Percentiles rank a stretch among this genome's conserved stretches.
Evolutionary conservation across 2,329 filamentous ascomycete species (phyloP).

Genomic region (Aspergillus clavatus): DNA sequence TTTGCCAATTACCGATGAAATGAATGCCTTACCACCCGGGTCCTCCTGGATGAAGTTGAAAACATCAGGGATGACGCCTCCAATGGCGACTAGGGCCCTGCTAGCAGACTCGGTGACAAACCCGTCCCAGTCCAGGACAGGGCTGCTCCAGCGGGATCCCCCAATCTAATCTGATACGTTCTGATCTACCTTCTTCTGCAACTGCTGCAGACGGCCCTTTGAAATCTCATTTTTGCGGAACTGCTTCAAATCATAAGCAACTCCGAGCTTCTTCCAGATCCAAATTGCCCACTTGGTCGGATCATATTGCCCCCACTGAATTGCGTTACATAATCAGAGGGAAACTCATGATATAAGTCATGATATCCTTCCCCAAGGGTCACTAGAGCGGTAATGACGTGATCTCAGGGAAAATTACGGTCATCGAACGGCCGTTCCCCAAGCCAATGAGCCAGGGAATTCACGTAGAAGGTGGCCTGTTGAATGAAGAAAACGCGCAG

Average conservation of each 20-base stretch:
- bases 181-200: slow-evolving; percentile 82
- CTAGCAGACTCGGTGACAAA: slow-evolving; percentile 61
- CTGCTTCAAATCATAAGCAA: slow-evolving; percentile 78
- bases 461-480: slow-evolving; percentile 86
- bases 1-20: slow-evolving; percentile 71
- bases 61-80: slow-evolving; percentile 77
- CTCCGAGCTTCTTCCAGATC: slow-evolving; percentile 70
- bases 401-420: slow-evolving; percentile 78
- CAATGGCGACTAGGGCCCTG: slow-evolving; percentile 66
- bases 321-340: slow-evolving; percentile 82
- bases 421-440: slow-evolving; percentile 85
- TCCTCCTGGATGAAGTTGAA: slow-evolving; percentile 75
- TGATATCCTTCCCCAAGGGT: slow-evolving; percentile 84
- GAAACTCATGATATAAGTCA: slow-evolving; percentile 91
- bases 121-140: slow-evolving; percentile 76
- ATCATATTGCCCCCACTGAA: slow-evolving; percentile 81
- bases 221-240: slow-evolving; percentile 86
- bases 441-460: slow-evolving; percentile 81
- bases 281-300: slow-evolving; percentile 83
- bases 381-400: slow-evolving; percentile 73
- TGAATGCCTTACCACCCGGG: slow-evolving; percentile 76
- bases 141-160: slow-evolving; percentile 73
- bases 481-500: slow-evolving; percentile 79
- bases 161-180: slow-evolving; percentile 73
- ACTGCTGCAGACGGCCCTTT: slow-evolving; percentile 77